These are phyloP conservation scores for Diaporthe sp. DNA, from an alignment of 2,329 filamentous ascomycete species.

Conservation along the genomic window DNA sequence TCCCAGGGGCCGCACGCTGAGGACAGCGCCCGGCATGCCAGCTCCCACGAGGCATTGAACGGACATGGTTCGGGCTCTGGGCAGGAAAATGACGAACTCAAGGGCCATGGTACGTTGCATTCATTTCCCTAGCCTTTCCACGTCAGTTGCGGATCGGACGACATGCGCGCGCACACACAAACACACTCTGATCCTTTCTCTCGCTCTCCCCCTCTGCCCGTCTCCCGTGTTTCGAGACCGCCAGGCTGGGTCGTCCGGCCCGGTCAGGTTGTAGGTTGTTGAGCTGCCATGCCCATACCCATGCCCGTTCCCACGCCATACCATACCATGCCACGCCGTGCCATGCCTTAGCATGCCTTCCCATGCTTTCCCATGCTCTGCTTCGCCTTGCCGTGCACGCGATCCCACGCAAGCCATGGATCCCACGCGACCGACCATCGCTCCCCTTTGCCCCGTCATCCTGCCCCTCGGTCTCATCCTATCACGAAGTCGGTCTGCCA, in stretches of 20 bases:
- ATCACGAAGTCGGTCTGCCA: constrained; percentile 3
- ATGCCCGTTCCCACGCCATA: not conserved
- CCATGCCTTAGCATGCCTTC: not conserved
- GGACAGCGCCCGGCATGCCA: constrained; percentile 19
- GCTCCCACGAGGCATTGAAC: constrained; percentile 31
- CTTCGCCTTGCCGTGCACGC: constrained; percentile 6
- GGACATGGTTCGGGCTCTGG: constrained; percentile 32
- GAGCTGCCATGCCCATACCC: not conserved
- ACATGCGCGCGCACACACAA: not conserved
- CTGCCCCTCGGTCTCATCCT: constrained; percentile 9
- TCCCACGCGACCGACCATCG: constrained; percentile 18
- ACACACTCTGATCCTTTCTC: not conserved
- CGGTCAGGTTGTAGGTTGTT: not conserved
- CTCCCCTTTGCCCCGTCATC: not conserved
- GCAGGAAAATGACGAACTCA: constrained; percentile 30
- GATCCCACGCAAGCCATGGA: constrained; percentile 11
- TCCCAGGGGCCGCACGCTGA: constrained; percentile 28
- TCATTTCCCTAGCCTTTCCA: constrained; percentile 5
- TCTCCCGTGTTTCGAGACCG: constrained; percentile 12
- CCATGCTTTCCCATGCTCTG: constrained; percentile 10
- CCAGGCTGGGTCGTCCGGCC: constrained; percentile 23
- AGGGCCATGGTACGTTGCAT: constrained; percentile 34
- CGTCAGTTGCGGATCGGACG: constrained; percentile 8
- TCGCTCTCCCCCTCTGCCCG: not conserved
- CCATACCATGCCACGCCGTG: not conserved